Conservation (phyloP, 2,329 filamentous ascomycete genomes). For the Phialemonium atrogriseum region DNA sequence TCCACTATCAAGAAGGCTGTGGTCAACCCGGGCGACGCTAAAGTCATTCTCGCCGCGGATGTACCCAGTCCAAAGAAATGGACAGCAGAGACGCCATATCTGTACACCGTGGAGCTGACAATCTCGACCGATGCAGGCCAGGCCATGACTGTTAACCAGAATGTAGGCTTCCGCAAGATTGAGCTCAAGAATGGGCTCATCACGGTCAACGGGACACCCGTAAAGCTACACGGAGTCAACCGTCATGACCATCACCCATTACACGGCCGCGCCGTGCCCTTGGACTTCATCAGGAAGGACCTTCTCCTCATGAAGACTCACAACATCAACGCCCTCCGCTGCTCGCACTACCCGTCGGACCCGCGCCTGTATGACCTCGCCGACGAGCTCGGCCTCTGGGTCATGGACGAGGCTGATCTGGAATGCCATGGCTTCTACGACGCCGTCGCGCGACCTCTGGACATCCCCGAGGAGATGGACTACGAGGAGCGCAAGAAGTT, state of each 20-base stretch:
- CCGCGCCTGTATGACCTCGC: conserved; percentile 50
- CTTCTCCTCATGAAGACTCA: conserved; percentile 60
- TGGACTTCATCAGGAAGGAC: conserved; percentile 53
- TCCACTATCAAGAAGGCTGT: conserved; percentile 16
- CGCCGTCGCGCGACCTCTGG: conserved; percentile 36
- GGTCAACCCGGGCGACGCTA: conserved; percentile 22
- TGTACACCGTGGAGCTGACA: conserved; percentile 46
- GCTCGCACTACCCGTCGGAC: conserved; percentile 61
- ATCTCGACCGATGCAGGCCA: conserved; percentile 17
- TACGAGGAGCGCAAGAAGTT: conserved; percentile 53
- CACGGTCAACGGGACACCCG: conserved; percentile 52
- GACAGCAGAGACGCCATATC: conserved; percentile 58
- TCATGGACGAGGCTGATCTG: conserved; percentile 42
- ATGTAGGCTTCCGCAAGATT: conserved; percentile 55
- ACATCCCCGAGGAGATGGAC: conserved; percentile 46
- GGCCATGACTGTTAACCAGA: conserved; percentile 37
- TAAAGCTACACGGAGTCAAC: conserved; percentile 58
- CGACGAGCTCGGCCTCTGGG: conserved; percentile 59
- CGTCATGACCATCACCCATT: conserved; percentile 62
- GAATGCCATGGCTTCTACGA: conserved; percentile 48
- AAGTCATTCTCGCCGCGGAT: conserved; percentile 35
- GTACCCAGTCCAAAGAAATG: conserved; percentile 47
- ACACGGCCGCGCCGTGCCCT: conserved; percentile 53
- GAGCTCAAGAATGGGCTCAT: conserved; percentile 54
- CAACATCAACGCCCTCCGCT: conserved; percentile 64